Base-by-base conservation (phyloP, 2,329 filamentous ascomycete species). In the Immersiporthe knoxdaviesiana region DNA sequence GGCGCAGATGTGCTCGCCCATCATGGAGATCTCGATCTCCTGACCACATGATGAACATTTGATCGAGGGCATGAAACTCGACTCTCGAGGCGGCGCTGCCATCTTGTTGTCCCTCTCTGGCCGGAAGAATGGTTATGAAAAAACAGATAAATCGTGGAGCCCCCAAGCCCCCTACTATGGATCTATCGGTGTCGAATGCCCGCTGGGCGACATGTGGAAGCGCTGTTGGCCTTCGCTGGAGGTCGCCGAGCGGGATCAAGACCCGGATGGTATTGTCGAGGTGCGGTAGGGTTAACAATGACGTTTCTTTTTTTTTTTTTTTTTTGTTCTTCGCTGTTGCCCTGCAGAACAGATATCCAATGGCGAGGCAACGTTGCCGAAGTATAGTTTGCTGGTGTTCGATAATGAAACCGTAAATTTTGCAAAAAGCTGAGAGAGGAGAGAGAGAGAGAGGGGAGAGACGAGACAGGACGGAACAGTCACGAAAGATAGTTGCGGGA, bases 31-130 rank as follows among this genome's bases (percentile, higher is more conserved):
- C 77, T 94, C 91, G 70, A 97, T 92, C 75, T 94, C 88, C 54
- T 83, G 80, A 54, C 89, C 88, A 78, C 93, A 97, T 81, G 86
- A 89, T 66, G 93, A 97, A 81, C 93, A 97, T 84, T 95, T 97
- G 81, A 97, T 92, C 32, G 90, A 90, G 76, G 93, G 92, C 83
- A 96, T 84, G 73, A 94, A 88, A 79, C 87, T 86, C 78, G 88
- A 91, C 78, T 89, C 86, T 76, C 89, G 84, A 74, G 83, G 83
- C 72, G 81, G 72, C 63, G 73, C 78, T 59, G 82, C 80, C 84
- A 87, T 87, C 72, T 72, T 80, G 76, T 72, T 80, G 76, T 74
- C 58, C 37, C 56, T 39, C 37, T 41, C 18, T 21, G 44, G 21
- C 32, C 11, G n/a, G 58, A 52, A 24, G n/a, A 30, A 47, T n/a